Evolutionary conservation across 179 eudicot genomes (phyloP).

Genomic region (Spinacia oleracea): DNA sequence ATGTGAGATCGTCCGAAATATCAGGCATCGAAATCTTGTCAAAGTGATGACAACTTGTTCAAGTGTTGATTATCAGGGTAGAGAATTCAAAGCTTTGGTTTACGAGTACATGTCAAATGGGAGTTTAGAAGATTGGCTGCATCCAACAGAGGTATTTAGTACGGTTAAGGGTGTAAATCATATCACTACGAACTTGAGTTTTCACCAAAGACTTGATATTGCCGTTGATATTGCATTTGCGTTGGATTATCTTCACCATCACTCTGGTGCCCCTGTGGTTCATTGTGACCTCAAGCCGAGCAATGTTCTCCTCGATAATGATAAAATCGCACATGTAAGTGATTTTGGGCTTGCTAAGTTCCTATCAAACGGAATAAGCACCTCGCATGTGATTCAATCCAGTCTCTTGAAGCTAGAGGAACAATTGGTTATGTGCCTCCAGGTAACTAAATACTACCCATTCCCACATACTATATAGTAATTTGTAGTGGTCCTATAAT

Average conservation of each 20-base stretch:
- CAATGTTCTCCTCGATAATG: constrained; percentile 31
- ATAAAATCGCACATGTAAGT: constrained; percentile 31
- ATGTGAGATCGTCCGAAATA: constrained; percentile 24
- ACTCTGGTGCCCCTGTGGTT: constrained; percentile 11
- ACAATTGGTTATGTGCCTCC: constrained; percentile 37
- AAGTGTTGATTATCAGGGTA: constrained; percentile 24
- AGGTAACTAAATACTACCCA: constrained; percentile 16
- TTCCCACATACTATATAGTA: too few relatives aligned
- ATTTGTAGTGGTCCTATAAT: neutral
- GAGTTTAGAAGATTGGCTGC: constrained; percentile 23
- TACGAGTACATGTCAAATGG: constrained; percentile 24
- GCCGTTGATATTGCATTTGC: constrained; percentile 24
- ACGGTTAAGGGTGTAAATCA: neutral
- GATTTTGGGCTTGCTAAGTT: constrained; percentile 37
- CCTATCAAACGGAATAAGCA: neutral
- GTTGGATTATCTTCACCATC: constrained; percentile 34
- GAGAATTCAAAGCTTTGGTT: constrained; percentile 32
- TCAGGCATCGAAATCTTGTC: constrained; percentile 26
- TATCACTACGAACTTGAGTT: neutral
- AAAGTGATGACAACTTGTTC: constrained; percentile 28
- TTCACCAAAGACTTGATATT: constrained; percentile 19
- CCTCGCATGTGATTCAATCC: neutral
- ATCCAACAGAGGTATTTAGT: neutral
- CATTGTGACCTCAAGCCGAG: constrained; percentile 40
- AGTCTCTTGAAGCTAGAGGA: constrained; percentile 29